These are phyloP conservation scores for Pittosporum tobira DNA, from an alignment of 129 eudicot species.

Conservation along the genomic window DNA sequence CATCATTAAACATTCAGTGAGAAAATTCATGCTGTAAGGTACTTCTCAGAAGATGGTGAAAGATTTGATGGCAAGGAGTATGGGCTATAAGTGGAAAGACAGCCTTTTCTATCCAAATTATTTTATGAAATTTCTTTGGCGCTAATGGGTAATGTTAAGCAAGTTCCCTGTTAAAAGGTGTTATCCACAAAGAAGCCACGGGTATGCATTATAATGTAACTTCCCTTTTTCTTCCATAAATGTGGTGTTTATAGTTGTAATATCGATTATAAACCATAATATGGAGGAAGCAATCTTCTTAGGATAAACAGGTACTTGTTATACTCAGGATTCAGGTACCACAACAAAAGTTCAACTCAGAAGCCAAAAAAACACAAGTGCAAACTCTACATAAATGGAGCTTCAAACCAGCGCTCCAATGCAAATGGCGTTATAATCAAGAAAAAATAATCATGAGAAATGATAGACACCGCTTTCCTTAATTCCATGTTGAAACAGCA, in stretches of 20 bases:
- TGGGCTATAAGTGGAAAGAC: no score
- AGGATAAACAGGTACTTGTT: constrained; percentile 1
- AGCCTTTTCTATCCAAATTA: no score
- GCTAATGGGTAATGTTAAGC: no score
- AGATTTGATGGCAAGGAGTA: no score
- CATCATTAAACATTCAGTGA: no score
- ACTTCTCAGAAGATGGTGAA: no score
- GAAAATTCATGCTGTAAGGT: no score
- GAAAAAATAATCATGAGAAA: neutral
- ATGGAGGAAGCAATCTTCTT: neutral
- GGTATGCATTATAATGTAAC: no score
- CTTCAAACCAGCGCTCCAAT: neutral
- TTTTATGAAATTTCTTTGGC: no score
- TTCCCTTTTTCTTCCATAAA: no score
- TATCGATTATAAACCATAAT: neutral
- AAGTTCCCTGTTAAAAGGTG: no score
- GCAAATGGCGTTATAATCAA: neutral
- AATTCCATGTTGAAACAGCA: neutral
- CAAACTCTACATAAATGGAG: constrained; percentile 2
- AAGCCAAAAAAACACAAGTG: neutral
- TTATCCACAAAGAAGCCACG: no score
- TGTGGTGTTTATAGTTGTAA: neutral
- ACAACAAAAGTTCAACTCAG: neutral
- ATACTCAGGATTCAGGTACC: neutral
- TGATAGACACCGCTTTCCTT: neutral